Conservation (phyloP, 148 eudicot genomes). For the Hydrangea macrophylla region DNA sequence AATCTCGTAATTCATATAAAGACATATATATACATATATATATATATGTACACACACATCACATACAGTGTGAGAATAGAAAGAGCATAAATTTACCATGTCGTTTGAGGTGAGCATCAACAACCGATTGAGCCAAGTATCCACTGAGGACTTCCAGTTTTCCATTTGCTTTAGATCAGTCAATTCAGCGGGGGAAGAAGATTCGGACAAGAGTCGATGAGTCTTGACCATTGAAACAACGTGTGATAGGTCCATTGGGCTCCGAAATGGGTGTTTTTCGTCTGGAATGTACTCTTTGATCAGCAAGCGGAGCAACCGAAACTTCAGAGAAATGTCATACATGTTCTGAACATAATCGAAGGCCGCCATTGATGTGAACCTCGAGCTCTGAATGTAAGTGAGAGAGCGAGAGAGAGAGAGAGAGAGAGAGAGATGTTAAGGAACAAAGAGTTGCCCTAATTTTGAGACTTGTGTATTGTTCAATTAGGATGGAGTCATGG, state of each 20-base stretch:
- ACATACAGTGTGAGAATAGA: too few species aligned
- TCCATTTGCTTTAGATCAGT: slow-evolving; percentile 30
- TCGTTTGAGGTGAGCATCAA: slow-evolving; percentile 43
- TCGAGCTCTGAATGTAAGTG: neutral
- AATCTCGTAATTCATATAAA: neutral
- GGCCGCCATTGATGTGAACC: slow-evolving; percentile 41
- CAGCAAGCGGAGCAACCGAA: slow-evolving; percentile 52
- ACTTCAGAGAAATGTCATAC: slow-evolving; percentile 57
- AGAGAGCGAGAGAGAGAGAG: too few species aligned
- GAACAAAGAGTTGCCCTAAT: too few species aligned
- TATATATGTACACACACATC: too few species aligned
- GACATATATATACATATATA: neutral
- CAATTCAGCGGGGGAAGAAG: slow-evolving; percentile 12
- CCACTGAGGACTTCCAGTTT: slow-evolving; percentile 58
- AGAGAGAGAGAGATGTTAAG: too few species aligned
- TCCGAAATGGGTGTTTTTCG: slow-evolving; percentile 46
- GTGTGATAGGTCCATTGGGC: slow-evolving; percentile 40
- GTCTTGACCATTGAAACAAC: slow-evolving; percentile 48
- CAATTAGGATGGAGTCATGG: too few species aligned
- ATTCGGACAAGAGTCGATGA: slow-evolving; percentile 58
- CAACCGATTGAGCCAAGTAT: slow-evolving; percentile 63
- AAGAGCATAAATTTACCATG: slow-evolving; percentile 37
- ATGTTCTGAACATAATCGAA: slow-evolving; percentile 41
- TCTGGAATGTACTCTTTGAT: slow-evolving; percentile 56
- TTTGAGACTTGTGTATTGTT: too few species aligned